A percentile compares a stretch with the other conserved stretches of the same genome.
phyloP scores from a whole-genome alignment of 257 asterid genomes.

The Perilla frutescens region DNA sequence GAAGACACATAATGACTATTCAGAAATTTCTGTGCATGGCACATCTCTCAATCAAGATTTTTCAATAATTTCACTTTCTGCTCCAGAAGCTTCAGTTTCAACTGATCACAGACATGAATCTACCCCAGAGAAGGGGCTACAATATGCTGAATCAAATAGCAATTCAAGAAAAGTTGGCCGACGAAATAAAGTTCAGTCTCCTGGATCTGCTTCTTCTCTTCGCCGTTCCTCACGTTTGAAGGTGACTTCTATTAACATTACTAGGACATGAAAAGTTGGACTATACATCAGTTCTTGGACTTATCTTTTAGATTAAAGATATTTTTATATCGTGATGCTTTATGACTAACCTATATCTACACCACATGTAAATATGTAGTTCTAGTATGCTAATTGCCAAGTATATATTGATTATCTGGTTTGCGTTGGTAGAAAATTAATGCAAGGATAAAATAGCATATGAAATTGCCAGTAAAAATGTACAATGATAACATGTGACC shows the following conservation, averaged over 20 bases:
- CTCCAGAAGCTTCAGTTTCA: constrained; percentile 69
- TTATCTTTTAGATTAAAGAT: not conserved
- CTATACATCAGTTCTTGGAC: constrained; percentile 11
- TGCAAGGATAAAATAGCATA: not conserved
- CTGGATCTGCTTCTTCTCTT: constrained; percentile 64
- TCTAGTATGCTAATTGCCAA: not conserved
- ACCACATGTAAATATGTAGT: not conserved
- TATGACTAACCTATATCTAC: not conserved
- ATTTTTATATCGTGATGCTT: not conserved
- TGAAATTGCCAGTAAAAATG: constrained; percentile 5
- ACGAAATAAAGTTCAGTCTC: constrained; percentile 50
- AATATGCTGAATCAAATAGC: constrained; percentile 44
- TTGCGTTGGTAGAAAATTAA: not conserved
- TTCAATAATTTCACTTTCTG: constrained; percentile 53
- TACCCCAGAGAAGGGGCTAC: constrained; percentile 51
- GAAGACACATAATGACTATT: constrained; percentile 33
- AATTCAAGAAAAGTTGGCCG: constrained; percentile 53
- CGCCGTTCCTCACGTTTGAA: constrained; percentile 77
- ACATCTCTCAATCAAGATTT: constrained; percentile 52
- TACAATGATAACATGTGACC: not conserved
- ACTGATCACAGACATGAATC: constrained; percentile 59
- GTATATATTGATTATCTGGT: not conserved
- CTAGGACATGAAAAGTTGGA: constrained; percentile 17
- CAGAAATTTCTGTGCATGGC: constrained; percentile 53
- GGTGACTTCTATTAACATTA: constrained; percentile 47